These are phyloP conservation scores for Neoscytalidium dimidiatum DNA, from an alignment of 2,329 filamentous ascomycete species.

Conservation along the genomic window DNA sequence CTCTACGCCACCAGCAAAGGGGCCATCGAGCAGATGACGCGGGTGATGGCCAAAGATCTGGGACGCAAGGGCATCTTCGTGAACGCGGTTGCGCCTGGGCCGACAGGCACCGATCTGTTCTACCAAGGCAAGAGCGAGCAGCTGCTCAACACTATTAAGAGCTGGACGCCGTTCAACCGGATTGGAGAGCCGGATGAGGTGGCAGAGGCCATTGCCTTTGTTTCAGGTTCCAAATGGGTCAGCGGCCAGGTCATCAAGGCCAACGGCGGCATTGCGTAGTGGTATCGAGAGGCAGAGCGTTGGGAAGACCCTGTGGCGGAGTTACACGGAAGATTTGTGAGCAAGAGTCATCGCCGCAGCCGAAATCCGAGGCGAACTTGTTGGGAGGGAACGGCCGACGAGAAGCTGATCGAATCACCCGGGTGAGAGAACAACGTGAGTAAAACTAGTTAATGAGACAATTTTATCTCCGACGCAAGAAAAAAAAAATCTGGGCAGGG, in stretches of 20 bases:
- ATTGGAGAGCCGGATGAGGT: constrained; percentile 31
- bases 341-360: constrained; percentile 5
- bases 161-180: neutral
- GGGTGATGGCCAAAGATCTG: constrained; percentile 58
- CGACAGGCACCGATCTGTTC: constrained; percentile 55
- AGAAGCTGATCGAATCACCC: constrained; percentile 12
- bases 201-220: constrained; percentile 27
- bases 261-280: constrained; percentile 30
- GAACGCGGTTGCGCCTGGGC: constrained; percentile 55
- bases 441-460: neutral
- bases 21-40: constrained; percentile 61
- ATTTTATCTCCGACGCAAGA: neutral
- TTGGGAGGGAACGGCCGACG: constrained; percentile 3
- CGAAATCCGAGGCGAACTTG: neutral
- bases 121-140: constrained; percentile 43
- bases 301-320: neutral
- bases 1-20: constrained; percentile 54
- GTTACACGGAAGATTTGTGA: neutral
- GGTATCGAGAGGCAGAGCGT: neutral
- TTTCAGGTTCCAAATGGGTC: constrained; percentile 24
- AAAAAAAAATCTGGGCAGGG: neutral
- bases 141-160: constrained; percentile 35
- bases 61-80: constrained; percentile 53
- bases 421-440: neutral
- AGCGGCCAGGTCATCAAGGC: constrained; percentile 32